These are phyloP conservation scores for Ceriops zippeliana DNA, from an alignment of 345 rosid genomes.

Conservation along the genomic window DNA sequence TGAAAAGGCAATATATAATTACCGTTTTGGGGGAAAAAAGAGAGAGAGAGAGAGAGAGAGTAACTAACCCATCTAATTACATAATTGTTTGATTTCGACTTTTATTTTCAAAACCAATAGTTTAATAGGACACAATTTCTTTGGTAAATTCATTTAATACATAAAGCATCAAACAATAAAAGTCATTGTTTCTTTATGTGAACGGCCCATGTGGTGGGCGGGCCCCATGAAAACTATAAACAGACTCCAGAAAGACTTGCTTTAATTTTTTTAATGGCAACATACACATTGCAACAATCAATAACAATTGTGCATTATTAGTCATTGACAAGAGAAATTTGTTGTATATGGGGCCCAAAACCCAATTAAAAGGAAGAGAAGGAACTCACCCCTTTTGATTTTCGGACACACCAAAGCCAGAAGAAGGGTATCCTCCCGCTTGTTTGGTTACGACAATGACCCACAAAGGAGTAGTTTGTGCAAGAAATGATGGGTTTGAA, in stretches of 20 bases:
- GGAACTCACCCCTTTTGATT: conserved; percentile 27
- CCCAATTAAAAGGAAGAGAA: conserved; percentile 2
- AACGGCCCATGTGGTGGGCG: conserved; percentile 49
- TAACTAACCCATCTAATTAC: too few species aligned
- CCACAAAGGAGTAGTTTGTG: conserved; percentile 19
- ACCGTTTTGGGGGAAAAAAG: too few species aligned
- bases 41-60: too few species aligned
- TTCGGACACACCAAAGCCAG: conserved; percentile 20
- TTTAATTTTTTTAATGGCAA: conserved; percentile 36
- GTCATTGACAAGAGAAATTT: conserved; percentile 24
- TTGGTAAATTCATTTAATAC: neutral
- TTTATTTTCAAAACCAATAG: too few species aligned
- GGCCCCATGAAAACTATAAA: conserved; percentile 38
- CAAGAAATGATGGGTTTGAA: conserved; percentile 21
- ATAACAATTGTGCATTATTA: conserved; percentile 44
- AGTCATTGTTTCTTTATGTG: conserved; percentile 31
- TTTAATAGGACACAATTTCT: too few species aligned
- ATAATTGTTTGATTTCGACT: too few species aligned
- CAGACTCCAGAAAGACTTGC: conserved; percentile 37
- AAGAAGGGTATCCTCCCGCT: conserved; percentile 24
- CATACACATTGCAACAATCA: conserved; percentile 43
- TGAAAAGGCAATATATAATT: too few species aligned
- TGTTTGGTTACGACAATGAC: conserved; percentile 27
- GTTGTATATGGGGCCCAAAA: conserved; percentile 31
- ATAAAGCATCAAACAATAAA: conserved; percentile 23